Base-by-base conservation (phyloP, 2,329 filamentous ascomycete species). In the Beauveria bassiana region DNA sequence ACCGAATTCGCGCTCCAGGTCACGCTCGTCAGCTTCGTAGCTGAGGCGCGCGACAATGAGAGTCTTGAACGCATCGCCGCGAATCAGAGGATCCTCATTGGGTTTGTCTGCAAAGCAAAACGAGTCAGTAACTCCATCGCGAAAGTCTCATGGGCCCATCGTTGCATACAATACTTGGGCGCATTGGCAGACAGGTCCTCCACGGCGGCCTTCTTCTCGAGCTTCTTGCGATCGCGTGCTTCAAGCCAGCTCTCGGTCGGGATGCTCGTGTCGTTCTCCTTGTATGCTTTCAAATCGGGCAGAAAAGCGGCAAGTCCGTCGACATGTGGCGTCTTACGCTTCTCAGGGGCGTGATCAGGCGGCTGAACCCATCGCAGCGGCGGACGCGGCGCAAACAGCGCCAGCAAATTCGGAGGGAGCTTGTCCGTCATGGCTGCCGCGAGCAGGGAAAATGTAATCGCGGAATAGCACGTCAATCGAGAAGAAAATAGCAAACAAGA, bases 241-340 rank as follows among this genome's bases (percentile, higher is more conserved):
- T 98, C 87, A 68, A 97, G 81, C 91, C 92, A 96, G 74, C 92
- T 96, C 77, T 98, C 95, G 1, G 91, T 96, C 4, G 92, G 87
- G 60, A 85, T 78, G 70, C 91, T 96, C 7, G 82, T 81, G 66
- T 92, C 87, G 10, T 87, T 87, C 68, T 91, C 85, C 72, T 89
- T 89, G 77, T 96, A 93, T 58, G 90, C 85, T 64, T 88, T 79
- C 43, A 96, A 78, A 26, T 86, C 86, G 20, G 87, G 82, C 24
- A 98, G 79, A 70, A 85, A 97, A 54, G 86, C 82, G 24, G 86
- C 91, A 62, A 98, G 73, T 58, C 91, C 91, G 24, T 80, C 79
- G 65, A 97, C 85, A 59, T 83, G 78, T 64, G 87, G 84, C 20
- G 91, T 96, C 72, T 82, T 86, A 69, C 91, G 88, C 67, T 93